These are phyloP conservation scores for Aspergillus sp. DNA, from an alignment of 2,329 filamentous ascomycete species.

Conservation along the genomic window DNA sequence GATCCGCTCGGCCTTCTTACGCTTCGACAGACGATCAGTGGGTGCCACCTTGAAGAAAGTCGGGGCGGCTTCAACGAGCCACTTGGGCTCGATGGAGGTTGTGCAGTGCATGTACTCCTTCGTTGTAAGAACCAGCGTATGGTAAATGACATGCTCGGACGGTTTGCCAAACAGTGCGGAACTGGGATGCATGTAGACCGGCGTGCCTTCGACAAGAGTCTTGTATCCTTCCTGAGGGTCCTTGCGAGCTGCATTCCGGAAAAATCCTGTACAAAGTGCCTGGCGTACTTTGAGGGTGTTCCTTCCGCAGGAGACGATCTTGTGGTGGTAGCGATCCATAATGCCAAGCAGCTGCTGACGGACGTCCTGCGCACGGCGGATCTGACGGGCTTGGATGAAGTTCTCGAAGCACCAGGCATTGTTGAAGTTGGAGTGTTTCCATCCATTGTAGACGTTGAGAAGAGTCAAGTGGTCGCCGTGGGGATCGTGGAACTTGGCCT, in stretches of 20 bases:
- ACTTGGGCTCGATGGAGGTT: constrained; percentile 89
- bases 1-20: constrained; percentile 91
- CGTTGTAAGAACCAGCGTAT: constrained; percentile 57
- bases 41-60: constrained; percentile 98
- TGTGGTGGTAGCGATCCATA: constrained; percentile 87
- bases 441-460: constrained; percentile 95
- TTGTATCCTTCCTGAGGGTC: constrained; percentile 97
- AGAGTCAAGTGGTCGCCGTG: constrained; percentile 92
- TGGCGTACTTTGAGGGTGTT: constrained; percentile 85
- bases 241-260: constrained; percentile 91
- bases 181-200: constrained; percentile 90
- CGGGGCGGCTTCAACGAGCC: constrained; percentile 92
- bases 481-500: constrained; percentile 94
- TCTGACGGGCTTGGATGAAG: constrained; percentile 89
- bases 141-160: constrained; percentile 94
- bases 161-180: constrained; percentile 94
- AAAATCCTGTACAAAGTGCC: constrained; percentile 90
- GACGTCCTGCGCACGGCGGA: constrained; percentile 88
- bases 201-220: constrained; percentile 91
- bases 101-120: constrained; percentile 99
- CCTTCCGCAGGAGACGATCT: constrained; percentile 79
- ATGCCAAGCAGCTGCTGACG: constrained; percentile 89
- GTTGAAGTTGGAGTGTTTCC: constrained; percentile 81
- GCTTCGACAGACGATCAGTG: constrained; percentile 81
- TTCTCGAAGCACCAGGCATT: constrained; percentile 97